These are phyloP conservation scores for Monosporascus sp. DNA, from an alignment of 2,329 filamentous ascomycete species.

Conservation along the genomic window DNA sequence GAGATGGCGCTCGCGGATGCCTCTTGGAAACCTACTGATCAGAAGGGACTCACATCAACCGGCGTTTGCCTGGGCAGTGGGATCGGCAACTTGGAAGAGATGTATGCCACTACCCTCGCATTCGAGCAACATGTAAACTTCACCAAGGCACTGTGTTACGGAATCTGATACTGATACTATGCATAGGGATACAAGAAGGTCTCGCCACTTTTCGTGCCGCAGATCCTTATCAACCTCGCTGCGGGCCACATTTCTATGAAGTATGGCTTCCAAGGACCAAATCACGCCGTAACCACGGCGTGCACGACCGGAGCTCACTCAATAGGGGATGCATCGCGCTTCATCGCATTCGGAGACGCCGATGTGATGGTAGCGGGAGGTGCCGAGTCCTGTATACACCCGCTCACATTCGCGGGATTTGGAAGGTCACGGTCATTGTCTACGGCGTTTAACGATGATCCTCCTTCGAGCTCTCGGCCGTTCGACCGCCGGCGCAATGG, in stretches of 20 bases:
- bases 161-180: slow-evolving; percentile 1
- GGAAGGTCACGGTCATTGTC: slow-evolving; percentile 80
- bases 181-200: slow-evolving; percentile 83
- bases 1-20: slow-evolving; percentile 84
- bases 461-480: slow-evolving; percentile 69
- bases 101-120: slow-evolving; percentile 75
- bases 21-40: slow-evolving; percentile 60
- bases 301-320: slow-evolving; percentile 96
- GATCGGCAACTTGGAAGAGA: slow-evolving; percentile 88
- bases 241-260: slow-evolving; percentile 94
- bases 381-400: slow-evolving; percentile 92
- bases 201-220: slow-evolving; percentile 88
- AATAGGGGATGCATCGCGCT: slow-evolving; percentile 86
- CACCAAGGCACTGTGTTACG: slow-evolving; percentile 1
- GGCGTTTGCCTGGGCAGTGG: slow-evolving; percentile 93
- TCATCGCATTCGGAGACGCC: slow-evolving; percentile 87
- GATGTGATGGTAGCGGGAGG: slow-evolving; percentile 96
- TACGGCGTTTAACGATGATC: slow-evolving; percentile 71
- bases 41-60: slow-evolving; percentile 66
- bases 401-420: slow-evolving; percentile 87
- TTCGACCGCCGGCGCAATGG: slow-evolving; percentile 78
- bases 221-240: slow-evolving; percentile 88
- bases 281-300: slow-evolving; percentile 87
- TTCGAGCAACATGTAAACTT: slow-evolving; percentile 66
- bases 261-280: slow-evolving; percentile 83